Evolutionary conservation across 768 basidiomycete species (phyloP).

Genomic region (Russula lepida): DNA sequence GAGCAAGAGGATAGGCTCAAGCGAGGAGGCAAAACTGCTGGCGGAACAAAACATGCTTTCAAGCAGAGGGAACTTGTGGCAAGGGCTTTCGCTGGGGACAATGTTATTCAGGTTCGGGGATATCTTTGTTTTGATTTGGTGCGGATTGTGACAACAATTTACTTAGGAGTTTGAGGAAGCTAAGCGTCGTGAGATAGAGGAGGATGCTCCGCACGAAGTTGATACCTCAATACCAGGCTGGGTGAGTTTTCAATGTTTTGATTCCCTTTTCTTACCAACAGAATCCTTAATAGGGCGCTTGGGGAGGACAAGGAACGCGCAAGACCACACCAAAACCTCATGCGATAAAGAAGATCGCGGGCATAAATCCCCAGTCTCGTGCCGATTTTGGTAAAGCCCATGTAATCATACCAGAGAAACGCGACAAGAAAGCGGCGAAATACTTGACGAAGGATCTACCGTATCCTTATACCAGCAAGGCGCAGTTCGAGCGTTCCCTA

Average conservation of each 20-base stretch:
- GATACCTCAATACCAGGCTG: constrained; percentile 93
- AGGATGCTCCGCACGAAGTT: constrained; percentile 79
- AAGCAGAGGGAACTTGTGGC: constrained; percentile 90
- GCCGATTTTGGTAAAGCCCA: constrained; percentile 80
- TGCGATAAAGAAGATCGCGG: constrained; percentile 73
- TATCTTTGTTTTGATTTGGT: background rate
- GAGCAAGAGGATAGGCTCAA: constrained; percentile 52
- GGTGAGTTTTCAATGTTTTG: constrained; percentile 43
- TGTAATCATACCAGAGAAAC: constrained; percentile 92
- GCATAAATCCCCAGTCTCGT: constrained; percentile 69
- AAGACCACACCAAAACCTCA: constrained; percentile 54
- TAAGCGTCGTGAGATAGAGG: constrained; percentile 74
- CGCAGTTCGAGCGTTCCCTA: constrained; percentile 85
- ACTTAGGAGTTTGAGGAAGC: constrained; percentile 75
- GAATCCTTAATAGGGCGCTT: constrained; percentile 57
- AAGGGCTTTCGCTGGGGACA: constrained; percentile 93
- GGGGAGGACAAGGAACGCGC: constrained; percentile 76
- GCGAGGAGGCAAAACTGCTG: constrained; percentile 34
- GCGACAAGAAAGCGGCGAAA: constrained; percentile 87
- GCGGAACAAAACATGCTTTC: constrained; percentile 51
- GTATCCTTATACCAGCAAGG: constrained; percentile 87
- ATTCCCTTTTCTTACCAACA: background rate
- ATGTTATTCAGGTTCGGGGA: constrained; percentile 72
- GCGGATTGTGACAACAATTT: constrained; percentile 4
- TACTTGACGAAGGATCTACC: constrained; percentile 89